Percentiles rank a stretch among this genome's conserved stretches.
phyloP scores from a whole-genome alignment of 192 early-diverging fungal genomes.

The Gonapodya prolifera region DNA sequence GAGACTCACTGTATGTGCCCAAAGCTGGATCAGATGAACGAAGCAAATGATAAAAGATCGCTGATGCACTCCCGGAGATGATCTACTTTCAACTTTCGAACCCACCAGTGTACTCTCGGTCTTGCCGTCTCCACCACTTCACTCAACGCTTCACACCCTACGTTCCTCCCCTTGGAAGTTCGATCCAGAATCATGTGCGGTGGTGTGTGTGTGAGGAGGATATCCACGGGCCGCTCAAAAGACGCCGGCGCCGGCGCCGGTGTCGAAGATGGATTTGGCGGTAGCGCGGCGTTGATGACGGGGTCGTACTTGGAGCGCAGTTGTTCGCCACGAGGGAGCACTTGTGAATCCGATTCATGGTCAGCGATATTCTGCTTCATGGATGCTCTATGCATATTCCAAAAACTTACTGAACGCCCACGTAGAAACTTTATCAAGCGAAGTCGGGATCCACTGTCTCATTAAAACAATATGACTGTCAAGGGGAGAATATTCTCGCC shows the following conservation, averaged over 20 bases:
- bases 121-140: background rate
- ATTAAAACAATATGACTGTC: too few species aligned
- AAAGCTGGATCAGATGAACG: background rate
- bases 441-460: background rate
- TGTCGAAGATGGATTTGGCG: too few species aligned
- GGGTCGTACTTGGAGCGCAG: background rate
- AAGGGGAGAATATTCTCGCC: too few species aligned
- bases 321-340: background rate
- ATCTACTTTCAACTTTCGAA: background rate
- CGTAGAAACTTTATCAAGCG: background rate
- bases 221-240: background rate
- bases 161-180: background rate
- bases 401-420: background rate
- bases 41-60: background rate
- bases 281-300: background rate
- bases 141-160: background rate
- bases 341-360: background rate
- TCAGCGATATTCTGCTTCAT: too few species aligned
- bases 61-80: background rate
- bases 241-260: background rate
- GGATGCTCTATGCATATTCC: too few species aligned
- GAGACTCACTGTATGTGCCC: background rate
- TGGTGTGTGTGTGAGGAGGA: background rate
- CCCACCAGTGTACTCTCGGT: background rate
- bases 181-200: background rate